phyloP scores from a whole-genome alignment of 139 green algal species.

The Haematococcus lacustris region DNA sequence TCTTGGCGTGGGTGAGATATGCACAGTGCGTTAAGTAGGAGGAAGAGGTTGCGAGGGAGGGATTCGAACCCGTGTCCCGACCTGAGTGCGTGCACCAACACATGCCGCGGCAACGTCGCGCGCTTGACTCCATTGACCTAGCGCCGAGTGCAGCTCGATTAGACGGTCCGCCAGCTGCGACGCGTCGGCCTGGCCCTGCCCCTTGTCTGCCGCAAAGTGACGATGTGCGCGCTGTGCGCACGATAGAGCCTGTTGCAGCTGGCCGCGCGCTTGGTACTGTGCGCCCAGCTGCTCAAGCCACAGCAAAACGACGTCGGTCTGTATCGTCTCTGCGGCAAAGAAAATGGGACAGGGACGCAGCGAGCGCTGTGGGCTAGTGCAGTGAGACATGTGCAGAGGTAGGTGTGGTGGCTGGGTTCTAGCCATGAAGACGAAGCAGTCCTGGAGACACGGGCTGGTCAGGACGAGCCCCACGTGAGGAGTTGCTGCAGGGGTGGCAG shows the following conservation, averaged over 20 bases:
- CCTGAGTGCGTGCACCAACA: not conserved
- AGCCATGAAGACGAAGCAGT: not conserved
- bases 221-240: slow-evolving; percentile 12
- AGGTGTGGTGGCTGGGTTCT: too few relatives aligned
- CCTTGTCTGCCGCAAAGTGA: slow-evolving; percentile 19
- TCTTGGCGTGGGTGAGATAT: not conserved
- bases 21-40: not conserved
- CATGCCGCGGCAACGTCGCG: not conserved
- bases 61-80: not conserved
- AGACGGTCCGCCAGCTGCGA: slow-evolving; percentile 8
- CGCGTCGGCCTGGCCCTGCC: slow-evolving; percentile 9
- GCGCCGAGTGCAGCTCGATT: slow-evolving; percentile 2
- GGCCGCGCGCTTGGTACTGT: slow-evolving; percentile 6
- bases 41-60: not conserved
- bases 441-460: not conserved
- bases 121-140: not conserved
- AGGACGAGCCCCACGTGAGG: not conserved
- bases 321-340: slow-evolving; percentile 20
- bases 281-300: slow-evolving; percentile 16
- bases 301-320: slow-evolving; percentile 18
- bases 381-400: too few relatives aligned
- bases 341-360: not conserved
- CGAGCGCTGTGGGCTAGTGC: not conserved
- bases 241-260: not conserved
- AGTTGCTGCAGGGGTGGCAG: not conserved